Percentiles rank a stretch among this genome's conserved stretches.
phyloP scores from a whole-genome alignment of 257 asterid genomes.

The Solanum medicagineum region DNA sequence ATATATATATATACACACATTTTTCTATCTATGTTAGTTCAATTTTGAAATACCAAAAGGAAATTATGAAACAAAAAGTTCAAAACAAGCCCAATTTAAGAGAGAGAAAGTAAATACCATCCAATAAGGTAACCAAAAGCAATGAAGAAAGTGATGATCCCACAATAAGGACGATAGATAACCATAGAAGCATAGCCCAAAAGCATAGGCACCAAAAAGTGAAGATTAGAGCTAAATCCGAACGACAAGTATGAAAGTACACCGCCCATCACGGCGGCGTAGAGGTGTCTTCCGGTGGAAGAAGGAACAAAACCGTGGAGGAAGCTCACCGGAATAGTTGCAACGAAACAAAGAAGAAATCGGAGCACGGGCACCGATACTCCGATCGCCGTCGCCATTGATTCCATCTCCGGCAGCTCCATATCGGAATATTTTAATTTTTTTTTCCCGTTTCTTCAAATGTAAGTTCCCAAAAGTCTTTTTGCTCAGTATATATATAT shows the following conservation, averaged over 20 bases:
- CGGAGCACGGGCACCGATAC: neutral
- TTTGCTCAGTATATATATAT: too few species aligned
- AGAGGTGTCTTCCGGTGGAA: slow-evolving; percentile 50
- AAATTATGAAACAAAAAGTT: neutral
- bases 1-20: neutral
- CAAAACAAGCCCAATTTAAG: neutral
- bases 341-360: neutral
- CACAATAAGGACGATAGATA: slow-evolving; percentile 47
- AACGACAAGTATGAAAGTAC: slow-evolving; percentile 67
- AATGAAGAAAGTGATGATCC: slow-evolving; percentile 56
- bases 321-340: slow-evolving; percentile 73
- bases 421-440: neutral
- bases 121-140: slow-evolving; percentile 96
- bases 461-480: too few species aligned
- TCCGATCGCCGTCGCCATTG: neutral
- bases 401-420: neutral
- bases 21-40: neutral
- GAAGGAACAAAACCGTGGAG: slow-evolving; percentile 75
- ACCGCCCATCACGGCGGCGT: slow-evolving; percentile 76
- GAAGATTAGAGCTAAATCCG: slow-evolving; percentile 88
- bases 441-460: too few species aligned
- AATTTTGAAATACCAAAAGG: neutral
- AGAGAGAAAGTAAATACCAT: slow-evolving; percentile 35
- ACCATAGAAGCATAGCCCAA: slow-evolving; percentile 82
- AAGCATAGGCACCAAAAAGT: slow-evolving; percentile 73